Evolutionary conservation across 2,329 filamentous ascomycete genomes (phyloP).

Genomic region (Graphiopsis chlorocephala): DNA sequence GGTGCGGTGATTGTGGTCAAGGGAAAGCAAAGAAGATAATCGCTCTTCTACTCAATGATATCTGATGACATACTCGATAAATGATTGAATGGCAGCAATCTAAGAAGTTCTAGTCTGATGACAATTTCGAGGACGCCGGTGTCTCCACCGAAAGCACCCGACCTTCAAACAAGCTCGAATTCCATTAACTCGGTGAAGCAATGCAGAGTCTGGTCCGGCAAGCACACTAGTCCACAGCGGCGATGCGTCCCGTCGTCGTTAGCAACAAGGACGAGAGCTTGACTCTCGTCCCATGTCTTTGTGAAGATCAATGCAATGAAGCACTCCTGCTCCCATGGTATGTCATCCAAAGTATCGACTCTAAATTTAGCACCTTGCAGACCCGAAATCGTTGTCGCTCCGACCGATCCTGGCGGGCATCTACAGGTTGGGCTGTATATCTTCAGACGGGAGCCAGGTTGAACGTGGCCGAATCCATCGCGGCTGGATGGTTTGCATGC

Average conservation of each 20-base stretch:
- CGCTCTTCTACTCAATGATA: background rate
- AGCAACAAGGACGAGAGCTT: constrained; percentile 1
- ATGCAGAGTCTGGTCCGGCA: background rate
- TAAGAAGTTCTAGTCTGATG: background rate
- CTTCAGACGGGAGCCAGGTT: background rate
- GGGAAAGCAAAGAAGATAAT: constrained; percentile 43
- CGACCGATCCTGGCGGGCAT: background rate
- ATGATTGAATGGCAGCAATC: background rate
- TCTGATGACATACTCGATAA: background rate
- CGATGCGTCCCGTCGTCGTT: background rate
- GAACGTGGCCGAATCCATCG: background rate
- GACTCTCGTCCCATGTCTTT: background rate
- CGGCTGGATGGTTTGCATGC: background rate
- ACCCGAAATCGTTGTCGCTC: background rate
- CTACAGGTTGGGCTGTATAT: background rate
- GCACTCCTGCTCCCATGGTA: background rate
- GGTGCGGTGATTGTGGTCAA: constrained; percentile 69
- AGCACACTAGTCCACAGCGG: background rate
- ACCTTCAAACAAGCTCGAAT: background rate
- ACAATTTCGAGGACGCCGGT: background rate
- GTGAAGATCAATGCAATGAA: background rate
- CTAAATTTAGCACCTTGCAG: background rate
- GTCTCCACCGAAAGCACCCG: background rate
- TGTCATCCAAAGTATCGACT: background rate
- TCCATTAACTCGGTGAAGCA: background rate